These are phyloP conservation scores for Firmiana major DNA, from an alignment of 345 rosid species.

Conservation along the genomic window DNA sequence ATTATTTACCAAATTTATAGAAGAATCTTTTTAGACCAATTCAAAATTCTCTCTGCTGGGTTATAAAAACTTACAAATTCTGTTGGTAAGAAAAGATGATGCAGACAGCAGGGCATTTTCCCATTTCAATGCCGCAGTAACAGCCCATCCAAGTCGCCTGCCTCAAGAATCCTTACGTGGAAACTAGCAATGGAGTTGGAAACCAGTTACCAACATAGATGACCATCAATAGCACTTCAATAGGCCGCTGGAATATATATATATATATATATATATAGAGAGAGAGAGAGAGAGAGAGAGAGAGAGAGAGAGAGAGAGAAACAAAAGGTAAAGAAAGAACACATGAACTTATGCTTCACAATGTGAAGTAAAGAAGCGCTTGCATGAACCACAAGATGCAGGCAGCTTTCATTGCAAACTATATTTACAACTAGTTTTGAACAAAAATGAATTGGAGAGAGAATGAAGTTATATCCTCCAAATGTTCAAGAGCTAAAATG, in stretches of 20 bases:
- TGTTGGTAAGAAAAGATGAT: neutral
- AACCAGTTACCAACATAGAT: too few species aligned
- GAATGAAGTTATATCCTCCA: conserved; percentile 15
- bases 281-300: too few species aligned
- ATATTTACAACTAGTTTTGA: conserved; percentile 37
- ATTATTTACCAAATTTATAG: neutral
- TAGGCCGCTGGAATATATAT: too few species aligned
- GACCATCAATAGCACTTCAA: neutral
- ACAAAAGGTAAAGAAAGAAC: neutral
- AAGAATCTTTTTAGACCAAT: neutral
- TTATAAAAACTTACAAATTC: too few species aligned
- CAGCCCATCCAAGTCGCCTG: neutral
- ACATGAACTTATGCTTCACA: neutral
- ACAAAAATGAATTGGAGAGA: conserved; percentile 13
- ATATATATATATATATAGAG: too few species aligned
- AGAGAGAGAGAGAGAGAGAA: too few species aligned
- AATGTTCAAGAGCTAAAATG: neutral
- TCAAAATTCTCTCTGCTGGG: neutral
- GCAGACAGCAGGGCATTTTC: neutral
- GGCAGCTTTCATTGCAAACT: conserved; percentile 5
- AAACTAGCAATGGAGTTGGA: too few species aligned
- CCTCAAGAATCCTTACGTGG: neutral
- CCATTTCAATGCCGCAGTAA: too few species aligned
- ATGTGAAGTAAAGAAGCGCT: neutral
- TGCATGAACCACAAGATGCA: neutral